Evolutionary conservation across 441 rosid genomes (phyloP).

Genomic region (Corymbia calophylla): DNA sequence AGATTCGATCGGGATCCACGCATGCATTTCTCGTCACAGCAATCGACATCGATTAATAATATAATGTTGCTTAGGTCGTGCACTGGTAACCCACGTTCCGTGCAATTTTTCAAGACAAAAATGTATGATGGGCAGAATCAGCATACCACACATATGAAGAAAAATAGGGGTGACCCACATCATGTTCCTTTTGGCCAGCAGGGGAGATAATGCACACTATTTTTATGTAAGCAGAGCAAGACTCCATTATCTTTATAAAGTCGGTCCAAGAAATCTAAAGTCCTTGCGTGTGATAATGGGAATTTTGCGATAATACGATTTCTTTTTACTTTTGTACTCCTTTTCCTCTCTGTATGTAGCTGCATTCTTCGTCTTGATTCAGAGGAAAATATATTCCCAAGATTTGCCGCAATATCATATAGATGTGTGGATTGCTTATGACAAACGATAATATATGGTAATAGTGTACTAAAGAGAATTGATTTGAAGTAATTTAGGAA

Average conservation of each 20-base stretch:
- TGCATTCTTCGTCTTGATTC: not conserved
- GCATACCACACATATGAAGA: not conserved
- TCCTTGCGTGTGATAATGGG: not conserved
- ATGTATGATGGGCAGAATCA: not conserved
- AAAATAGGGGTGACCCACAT: not conserved
- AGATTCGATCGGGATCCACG: not conserved
- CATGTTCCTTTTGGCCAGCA: not conserved
- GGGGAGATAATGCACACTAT: not conserved
- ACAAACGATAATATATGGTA: fast-evolving
- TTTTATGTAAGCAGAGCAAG: not conserved
- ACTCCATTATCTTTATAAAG: not conserved
- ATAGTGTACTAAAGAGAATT: not conserved
- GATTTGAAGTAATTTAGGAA: not conserved
- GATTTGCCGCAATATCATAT: not conserved
- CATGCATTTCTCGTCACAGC: not conserved
- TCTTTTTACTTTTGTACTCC: not conserved
- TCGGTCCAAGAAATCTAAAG: not conserved
- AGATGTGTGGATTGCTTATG: not conserved
- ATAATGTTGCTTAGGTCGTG: not conserved
- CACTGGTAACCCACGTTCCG: fast-evolving
- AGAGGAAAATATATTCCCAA: not conserved
- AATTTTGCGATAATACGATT: not conserved
- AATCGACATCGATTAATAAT: not conserved
- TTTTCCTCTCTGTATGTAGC: not conserved
- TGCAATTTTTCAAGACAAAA: not conserved